These are phyloP conservation scores for Sugiyamaella valdiviana DNA, from an alignment of 805 yeast species.

Conservation along the genomic window DNA sequence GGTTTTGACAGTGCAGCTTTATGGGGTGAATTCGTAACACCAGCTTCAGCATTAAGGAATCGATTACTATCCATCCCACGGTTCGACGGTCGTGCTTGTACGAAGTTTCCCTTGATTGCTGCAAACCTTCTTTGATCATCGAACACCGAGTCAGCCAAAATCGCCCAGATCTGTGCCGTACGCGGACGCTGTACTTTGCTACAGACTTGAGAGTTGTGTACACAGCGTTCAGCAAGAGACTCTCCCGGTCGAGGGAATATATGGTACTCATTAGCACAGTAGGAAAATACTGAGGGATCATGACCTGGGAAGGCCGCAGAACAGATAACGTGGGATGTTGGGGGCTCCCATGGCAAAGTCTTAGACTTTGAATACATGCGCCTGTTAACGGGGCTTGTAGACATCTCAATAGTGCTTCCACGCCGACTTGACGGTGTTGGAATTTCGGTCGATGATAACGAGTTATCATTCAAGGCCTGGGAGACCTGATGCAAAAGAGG, in stretches of 20 bases:
- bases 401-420: background rate
- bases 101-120: background rate
- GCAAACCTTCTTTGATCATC: conserved; percentile 27
- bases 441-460: background rate
- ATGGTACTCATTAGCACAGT: conserved; percentile 19
- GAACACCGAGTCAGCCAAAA: conserved; percentile 45
- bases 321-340: conserved; percentile 7
- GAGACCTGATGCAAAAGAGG: background rate
- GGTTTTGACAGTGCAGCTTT: background rate
- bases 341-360: background rate
- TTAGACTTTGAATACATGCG: background rate
- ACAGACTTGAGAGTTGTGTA: conserved; percentile 49
- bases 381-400: background rate
- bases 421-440: background rate
- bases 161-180: conserved; percentile 60
- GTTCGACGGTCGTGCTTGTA: background rate
- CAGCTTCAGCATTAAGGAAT: background rate
- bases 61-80: background rate
- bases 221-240: conserved; percentile 48
- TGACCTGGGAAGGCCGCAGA: conserved; percentile 10
- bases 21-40: background rate
- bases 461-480: background rate
- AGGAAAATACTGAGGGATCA: conserved; percentile 19
- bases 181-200: conserved; percentile 40
- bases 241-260: conserved; percentile 40